These are phyloP conservation scores for Acer saccharum DNA, from an alignment of 345 rosid species.

Conservation along the genomic window DNA sequence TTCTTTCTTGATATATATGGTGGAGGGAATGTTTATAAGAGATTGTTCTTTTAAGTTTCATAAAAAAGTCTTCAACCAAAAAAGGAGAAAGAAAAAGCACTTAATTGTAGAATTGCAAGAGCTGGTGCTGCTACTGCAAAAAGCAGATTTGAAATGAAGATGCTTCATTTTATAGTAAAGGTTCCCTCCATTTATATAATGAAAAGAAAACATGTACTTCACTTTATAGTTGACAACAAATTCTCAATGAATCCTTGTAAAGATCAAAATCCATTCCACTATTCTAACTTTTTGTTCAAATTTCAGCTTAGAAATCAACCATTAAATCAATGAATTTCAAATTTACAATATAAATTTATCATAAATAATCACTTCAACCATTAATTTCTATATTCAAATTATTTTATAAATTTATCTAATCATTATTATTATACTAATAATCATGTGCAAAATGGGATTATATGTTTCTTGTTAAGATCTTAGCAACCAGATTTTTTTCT, in stretches of 20 bases:
- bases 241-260: slow-evolving; percentile 9
- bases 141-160: slow-evolving; percentile 12
- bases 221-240: neutral
- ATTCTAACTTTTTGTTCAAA: no score
- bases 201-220: no score
- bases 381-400: neutral
- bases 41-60: neutral
- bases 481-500: slow-evolving; percentile 3
- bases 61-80: neutral
- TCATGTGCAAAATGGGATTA: slow-evolving; percentile 4
- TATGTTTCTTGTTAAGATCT: neutral
- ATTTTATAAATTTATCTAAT: neutral
- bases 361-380: no score
- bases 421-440: neutral
- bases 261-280: no score
- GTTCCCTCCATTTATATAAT: neutral
- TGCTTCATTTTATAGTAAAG: slow-evolving; percentile 1
- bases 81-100: neutral
- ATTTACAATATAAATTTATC: no score
- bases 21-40: neutral
- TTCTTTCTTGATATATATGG: no score
- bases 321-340: no score
- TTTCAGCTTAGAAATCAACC: no score
- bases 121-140: slow-evolving; percentile 1
- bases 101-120: neutral